Evolutionary conservation across 192 early-diverging fungal species (phyloP).

Genomic region (Phlyctochytrium planicorne): DNA sequence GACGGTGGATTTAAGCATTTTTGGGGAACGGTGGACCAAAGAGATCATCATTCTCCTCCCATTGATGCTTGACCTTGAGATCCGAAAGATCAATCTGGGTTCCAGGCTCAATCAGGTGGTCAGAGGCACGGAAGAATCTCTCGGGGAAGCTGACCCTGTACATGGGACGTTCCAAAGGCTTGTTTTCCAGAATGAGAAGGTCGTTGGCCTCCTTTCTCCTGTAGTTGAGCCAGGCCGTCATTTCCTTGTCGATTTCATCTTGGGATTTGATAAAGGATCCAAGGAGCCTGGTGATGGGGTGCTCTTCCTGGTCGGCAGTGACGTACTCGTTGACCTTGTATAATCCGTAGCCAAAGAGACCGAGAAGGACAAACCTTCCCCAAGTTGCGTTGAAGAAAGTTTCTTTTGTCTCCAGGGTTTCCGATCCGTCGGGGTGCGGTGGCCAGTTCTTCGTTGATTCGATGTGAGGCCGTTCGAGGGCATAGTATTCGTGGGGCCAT

Average conservation of each 20-base stretch:
- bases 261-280: not conserved
- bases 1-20: conserved; percentile 16
- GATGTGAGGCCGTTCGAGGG: conserved; percentile 17
- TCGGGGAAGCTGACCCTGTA: conserved; percentile 33
- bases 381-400: conserved; percentile 26
- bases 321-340: conserved; percentile 28
- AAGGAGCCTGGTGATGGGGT: conserved; percentile 40
- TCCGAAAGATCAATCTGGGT: conserved; percentile 31
- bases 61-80: conserved; percentile 34
- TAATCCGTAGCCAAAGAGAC: conserved; percentile 15
- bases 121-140: conserved; percentile 31
- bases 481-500: conserved; percentile 48
- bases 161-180: not conserved
- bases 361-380: conserved; percentile 18
- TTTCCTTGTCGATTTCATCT: conserved; percentile 19
- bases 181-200: conserved; percentile 22
- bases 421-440: conserved; percentile 21
- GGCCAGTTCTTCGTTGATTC: conserved; percentile 2
- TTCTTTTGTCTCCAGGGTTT: conserved; percentile 15
- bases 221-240: conserved; percentile 6
- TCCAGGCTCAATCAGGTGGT: conserved; percentile 40
- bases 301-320: conserved; percentile 22
- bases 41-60: conserved; percentile 43
- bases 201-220: conserved; percentile 32
- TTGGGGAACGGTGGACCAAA: conserved; percentile 36